These are phyloP conservation scores for Plenodomus lindquistii DNA, from an alignment of 2,329 filamentous ascomycete species.

Conservation along the genomic window DNA sequence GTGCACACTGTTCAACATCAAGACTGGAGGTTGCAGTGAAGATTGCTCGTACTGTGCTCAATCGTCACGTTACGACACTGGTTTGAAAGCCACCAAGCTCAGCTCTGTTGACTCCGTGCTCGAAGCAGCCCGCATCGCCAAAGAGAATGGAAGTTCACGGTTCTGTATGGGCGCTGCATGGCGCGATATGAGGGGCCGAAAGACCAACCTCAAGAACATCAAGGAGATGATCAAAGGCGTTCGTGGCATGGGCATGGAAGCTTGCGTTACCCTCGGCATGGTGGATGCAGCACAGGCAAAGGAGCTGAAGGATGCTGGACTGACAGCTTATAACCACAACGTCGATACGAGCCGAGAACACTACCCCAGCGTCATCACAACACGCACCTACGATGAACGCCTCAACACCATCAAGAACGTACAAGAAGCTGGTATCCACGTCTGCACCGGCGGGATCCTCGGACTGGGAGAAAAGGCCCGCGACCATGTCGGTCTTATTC, in stretches of 20 bases:
- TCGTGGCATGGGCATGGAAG: conserved; percentile 81
- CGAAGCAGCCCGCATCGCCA: conserved; percentile 74
- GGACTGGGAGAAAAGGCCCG: conserved; percentile 78
- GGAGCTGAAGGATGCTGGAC: conserved; percentile 79
- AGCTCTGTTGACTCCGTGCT: conserved; percentile 81
- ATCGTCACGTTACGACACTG: conserved; percentile 77
- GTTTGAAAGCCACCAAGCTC: conserved; percentile 78
- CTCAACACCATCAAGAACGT: conserved; percentile 79
- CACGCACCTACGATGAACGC: conserved; percentile 83
- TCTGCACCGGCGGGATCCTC: conserved; percentile 87
- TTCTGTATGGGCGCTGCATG: conserved; percentile 97
- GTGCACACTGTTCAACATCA: conserved; percentile 96
- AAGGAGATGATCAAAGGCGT: conserved; percentile 85
- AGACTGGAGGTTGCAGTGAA: conserved; percentile 88
- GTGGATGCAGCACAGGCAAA: conserved; percentile 79
- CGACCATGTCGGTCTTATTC: conserved; percentile 80
- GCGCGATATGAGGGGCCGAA: conserved; percentile 91
- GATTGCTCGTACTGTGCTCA: conserved; percentile 94
- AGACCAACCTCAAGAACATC: conserved; percentile 80
- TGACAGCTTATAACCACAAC: conserved; percentile 95
- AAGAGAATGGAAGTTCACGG: conserved; percentile 81
- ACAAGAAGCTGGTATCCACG: conserved; percentile 82
- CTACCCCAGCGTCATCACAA: conserved; percentile 85
- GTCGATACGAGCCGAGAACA: conserved; percentile 88
- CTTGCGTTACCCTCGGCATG: conserved; percentile 93